Percentiles rank a stretch among this genome's conserved stretches.
Evolutionary conservation across 805 yeast genomes (phyloP).

Genomic region (Lachancea mirantina): DNA sequence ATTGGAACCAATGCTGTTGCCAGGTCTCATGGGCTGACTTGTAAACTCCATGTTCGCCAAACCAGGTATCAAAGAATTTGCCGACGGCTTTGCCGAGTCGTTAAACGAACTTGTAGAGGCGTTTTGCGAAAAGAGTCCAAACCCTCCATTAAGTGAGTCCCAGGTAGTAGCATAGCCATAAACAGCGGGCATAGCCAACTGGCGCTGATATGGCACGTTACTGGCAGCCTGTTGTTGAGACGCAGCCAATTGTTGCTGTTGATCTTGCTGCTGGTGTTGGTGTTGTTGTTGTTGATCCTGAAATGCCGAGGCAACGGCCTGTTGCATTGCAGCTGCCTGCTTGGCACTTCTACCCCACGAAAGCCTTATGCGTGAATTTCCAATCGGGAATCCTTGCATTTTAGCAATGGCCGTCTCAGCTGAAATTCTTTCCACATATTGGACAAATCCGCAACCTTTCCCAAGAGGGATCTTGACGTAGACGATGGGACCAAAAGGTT

Average conservation of each 20-base stretch:
- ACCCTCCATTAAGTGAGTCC: slow-evolving; percentile 10
- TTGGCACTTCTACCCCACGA: slow-evolving; percentile 74
- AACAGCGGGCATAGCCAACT: slow-evolving; percentile 12
- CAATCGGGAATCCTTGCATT: slow-evolving; percentile 87
- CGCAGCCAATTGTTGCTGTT: slow-evolving; percentile 10
- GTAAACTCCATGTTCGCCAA: slow-evolving; percentile 4
- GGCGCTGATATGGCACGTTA: slow-evolving; percentile 14
- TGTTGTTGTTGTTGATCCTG: slow-evolving; percentile 28
- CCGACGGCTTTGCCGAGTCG: slow-evolving; percentile 1
- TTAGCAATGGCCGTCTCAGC: slow-evolving; percentile 81
- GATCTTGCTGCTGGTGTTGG: slow-evolving; percentile 13
- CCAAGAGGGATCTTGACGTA: slow-evolving; percentile 74
- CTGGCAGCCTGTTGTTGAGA: slow-evolving; percentile 8
- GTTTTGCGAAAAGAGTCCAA: slow-evolving; percentile 6
- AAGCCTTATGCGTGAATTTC: slow-evolving; percentile 72
- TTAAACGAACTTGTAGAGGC: slow-evolving; percentile 1
- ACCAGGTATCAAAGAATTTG: slow-evolving; percentile 6
- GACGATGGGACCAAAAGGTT: slow-evolving; percentile 65
- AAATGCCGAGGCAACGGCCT: slow-evolving; percentile 12
- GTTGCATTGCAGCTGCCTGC: slow-evolving; percentile 19
- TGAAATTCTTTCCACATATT: slow-evolving; percentile 64
- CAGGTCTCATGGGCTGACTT: neutral
- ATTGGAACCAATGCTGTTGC: too few species aligned
- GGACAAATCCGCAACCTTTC: slow-evolving; percentile 80
- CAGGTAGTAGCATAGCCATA: slow-evolving; percentile 11